phyloP scores from a whole-genome alignment of 257 asterid species.

The Eucommia ulmoides region DNA sequence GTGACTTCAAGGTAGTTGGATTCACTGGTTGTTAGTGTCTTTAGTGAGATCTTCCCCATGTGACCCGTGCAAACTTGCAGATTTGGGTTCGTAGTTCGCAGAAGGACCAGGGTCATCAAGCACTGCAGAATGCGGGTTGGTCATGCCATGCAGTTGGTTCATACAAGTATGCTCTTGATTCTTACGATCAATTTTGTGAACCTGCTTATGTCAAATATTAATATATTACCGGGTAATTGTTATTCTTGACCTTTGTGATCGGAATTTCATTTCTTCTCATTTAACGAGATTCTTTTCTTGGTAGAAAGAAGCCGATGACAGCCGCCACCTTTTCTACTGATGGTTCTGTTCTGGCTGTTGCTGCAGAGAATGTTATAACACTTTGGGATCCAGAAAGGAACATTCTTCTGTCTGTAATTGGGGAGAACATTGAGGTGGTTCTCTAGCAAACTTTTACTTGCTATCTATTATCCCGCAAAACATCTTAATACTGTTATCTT shows the following conservation, averaged over 20 bases:
- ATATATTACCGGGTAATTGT: too few species aligned
- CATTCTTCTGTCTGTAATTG: slow-evolving; percentile 68
- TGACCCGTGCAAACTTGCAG: slow-evolving; percentile 28
- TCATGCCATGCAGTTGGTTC: slow-evolving; percentile 94
- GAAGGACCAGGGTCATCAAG: slow-evolving; percentile 23
- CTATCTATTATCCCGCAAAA: too few species aligned
- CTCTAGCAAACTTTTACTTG: background rate
- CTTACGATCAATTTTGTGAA: background rate
- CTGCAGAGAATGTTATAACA: slow-evolving; percentile 79
- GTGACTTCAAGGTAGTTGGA: slow-evolving; percentile 74
- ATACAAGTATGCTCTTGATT: slow-evolving; percentile 52
- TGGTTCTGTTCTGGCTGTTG: slow-evolving; percentile 90
- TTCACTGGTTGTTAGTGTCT: slow-evolving; percentile 5
- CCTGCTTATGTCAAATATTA: too few species aligned
- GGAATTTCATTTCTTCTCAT: background rate
- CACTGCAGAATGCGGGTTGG: slow-evolving; percentile 57
- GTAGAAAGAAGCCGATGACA: slow-evolving; percentile 82
- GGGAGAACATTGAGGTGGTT: slow-evolving; percentile 62
- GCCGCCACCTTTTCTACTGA: slow-evolving; percentile 78
- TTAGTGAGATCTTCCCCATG: too few species aligned
- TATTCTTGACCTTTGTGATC: background rate
- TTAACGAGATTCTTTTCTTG: slow-evolving; percentile 9
- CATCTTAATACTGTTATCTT: too few species aligned
- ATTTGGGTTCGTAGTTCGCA: slow-evolving; percentile 51
- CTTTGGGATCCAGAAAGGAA: slow-evolving; percentile 91